Conservation (phyloP, 2,329 filamentous ascomycete species). For the Sphaceloma murrayae region DNA sequence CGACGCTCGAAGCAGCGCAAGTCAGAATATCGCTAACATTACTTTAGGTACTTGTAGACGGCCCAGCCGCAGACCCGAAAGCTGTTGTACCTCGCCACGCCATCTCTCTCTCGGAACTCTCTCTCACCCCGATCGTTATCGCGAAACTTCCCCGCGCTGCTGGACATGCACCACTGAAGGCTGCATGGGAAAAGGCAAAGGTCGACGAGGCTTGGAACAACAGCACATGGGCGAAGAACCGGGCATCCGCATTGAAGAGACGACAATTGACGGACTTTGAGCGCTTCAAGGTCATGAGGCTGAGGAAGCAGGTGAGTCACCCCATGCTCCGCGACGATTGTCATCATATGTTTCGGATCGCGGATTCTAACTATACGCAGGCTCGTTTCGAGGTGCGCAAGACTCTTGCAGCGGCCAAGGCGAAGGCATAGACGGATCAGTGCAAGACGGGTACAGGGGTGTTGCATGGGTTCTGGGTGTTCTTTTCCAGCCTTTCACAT, state of each 20-base stretch:
- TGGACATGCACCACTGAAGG: conserved; percentile 73
- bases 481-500: conserved; percentile 11
- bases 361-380: conserved; percentile 31
- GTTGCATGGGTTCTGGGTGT: conserved; percentile 18
- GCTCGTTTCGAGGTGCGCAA: conserved; percentile 94
- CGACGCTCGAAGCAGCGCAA: conserved; percentile 30
- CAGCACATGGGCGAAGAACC: conserved; percentile 91
- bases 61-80: conserved; percentile 72
- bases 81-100: conserved; percentile 79
- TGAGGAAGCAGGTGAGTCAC: conserved; percentile 87
- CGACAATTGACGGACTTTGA: conserved; percentile 94
- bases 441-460: conserved; percentile 11
- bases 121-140: conserved; percentile 84
- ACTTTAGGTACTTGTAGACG: conserved; percentile 84
- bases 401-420: conserved; percentile 82
- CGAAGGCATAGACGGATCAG: conserved; percentile 44
- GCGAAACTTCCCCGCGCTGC: conserved; percentile 75
- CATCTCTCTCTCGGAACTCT: conserved; percentile 68
- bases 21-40: conserved; percentile 16
- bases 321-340: too few relatives aligned
- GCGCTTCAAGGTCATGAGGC: conserved; percentile 98
- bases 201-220: conserved; percentile 90
- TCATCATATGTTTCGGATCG: too few relatives aligned
- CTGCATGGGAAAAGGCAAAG: conserved; percentile 80
- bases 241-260: conserved; percentile 74